Percentiles rank a stretch among this genome's conserved stretches.
phyloP scores from a whole-genome alignment of 1,284 basidiomycete genomes.

The Moesziomyces sp. region DNA sequence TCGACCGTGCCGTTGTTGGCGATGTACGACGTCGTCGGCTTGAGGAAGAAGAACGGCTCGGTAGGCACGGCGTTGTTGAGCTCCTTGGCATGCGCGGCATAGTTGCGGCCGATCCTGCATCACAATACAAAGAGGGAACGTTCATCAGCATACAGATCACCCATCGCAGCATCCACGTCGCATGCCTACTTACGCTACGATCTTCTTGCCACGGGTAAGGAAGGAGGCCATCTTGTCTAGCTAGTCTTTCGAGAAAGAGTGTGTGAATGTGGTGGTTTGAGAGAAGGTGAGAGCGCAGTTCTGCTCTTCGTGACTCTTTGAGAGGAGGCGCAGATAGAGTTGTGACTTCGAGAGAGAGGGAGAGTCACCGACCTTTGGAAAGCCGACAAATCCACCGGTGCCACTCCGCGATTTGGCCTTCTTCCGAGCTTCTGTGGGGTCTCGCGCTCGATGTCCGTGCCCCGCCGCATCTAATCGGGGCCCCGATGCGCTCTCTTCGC shows the following conservation, averaged over 20 bases:
- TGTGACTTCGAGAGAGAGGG: background rate
- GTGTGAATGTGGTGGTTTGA: slow-evolving; percentile 1
- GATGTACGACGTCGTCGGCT: slow-evolving; percentile 91
- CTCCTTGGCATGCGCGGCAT: slow-evolving; percentile 85
- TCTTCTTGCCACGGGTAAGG: slow-evolving; percentile 48
- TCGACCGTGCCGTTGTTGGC: slow-evolving; percentile 80
- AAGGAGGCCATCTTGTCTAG: slow-evolving; percentile 33
- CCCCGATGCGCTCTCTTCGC: slow-evolving; percentile 14
- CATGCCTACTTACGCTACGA: slow-evolving; percentile 40
- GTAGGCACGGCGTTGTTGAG: slow-evolving; percentile 88
- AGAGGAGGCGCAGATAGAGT: background rate
- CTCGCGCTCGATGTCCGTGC: too few relatives aligned
- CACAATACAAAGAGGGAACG: too few relatives aligned
- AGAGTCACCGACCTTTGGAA: slow-evolving; percentile 1
- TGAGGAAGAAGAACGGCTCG: slow-evolving; percentile 98
- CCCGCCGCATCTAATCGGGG: slow-evolving; percentile 9
- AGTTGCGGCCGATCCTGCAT: slow-evolving; percentile 69
- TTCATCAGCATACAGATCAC: too few relatives aligned
- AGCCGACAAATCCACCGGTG: slow-evolving; percentile 29
- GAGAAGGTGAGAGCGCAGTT: background rate
- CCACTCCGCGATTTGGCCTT: background rate
- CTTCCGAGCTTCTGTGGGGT: background rate
- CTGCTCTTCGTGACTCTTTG: slow-evolving; percentile 5
- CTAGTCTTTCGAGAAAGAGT: background rate
- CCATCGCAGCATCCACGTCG: too few relatives aligned